phyloP scores from a whole-genome alignment of 1,284 basidiomycete species.

The Chiua sp. region DNA sequence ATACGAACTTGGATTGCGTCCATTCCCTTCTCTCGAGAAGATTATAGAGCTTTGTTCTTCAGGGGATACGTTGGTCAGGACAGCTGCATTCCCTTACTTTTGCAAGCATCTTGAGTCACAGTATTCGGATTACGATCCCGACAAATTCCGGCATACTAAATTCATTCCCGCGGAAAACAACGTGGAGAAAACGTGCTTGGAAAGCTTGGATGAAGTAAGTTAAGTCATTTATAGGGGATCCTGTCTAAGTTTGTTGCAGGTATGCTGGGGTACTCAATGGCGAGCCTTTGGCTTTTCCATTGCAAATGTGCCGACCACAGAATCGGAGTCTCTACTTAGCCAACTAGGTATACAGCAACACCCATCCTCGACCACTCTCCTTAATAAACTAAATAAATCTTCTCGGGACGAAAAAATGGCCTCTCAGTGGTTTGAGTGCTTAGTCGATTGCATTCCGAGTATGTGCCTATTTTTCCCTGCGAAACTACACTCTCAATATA shows the following conservation, averaged over 20 bases:
- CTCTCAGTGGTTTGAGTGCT: constrained; percentile 61
- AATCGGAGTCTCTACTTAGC: constrained; percentile 39
- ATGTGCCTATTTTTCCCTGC: not conserved
- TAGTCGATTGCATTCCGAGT: constrained; percentile 4
- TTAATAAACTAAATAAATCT: constrained; percentile 56
- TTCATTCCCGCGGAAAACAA: constrained; percentile 81
- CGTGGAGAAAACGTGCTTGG: constrained; percentile 48
- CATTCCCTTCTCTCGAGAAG: constrained; percentile 50
- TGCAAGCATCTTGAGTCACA: constrained; percentile 60
- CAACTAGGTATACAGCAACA: constrained; percentile 79
- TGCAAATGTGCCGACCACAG: constrained; percentile 32
- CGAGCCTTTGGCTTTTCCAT: constrained; percentile 78
- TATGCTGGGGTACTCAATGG: constrained; percentile 74
- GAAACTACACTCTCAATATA: not conserved
- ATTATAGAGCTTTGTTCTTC: not conserved
- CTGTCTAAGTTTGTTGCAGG: constrained; percentile 45
- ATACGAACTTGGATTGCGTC: constrained; percentile 75
- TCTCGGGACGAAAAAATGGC: constrained; percentile 50
- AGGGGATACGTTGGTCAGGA: not conserved
- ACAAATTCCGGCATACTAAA: constrained; percentile 57
- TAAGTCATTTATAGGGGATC: no score
- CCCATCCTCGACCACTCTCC: constrained; percentile 68
- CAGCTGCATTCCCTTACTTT: not conserved
- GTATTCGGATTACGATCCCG: constrained; percentile 66
- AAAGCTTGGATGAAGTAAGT: constrained; percentile 67